Conservation (phyloP, 768 basidiomycete genomes). For the Exidia glandulosa region DNA sequence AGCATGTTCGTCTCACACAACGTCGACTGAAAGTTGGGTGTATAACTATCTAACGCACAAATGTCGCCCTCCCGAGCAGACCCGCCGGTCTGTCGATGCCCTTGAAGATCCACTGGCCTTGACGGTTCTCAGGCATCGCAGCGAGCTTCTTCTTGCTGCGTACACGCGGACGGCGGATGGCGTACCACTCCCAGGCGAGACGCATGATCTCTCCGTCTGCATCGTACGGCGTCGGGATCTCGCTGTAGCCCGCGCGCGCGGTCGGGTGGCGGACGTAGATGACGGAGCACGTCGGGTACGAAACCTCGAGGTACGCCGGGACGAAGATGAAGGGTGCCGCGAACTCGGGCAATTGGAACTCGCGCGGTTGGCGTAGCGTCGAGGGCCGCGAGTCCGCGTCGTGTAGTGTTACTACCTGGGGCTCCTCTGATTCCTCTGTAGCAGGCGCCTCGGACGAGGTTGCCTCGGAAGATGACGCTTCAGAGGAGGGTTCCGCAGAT, state of each 20-base stretch:
- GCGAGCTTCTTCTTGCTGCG: conserved; percentile 52
- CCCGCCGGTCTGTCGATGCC: too few species aligned
- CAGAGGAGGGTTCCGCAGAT: neutral
- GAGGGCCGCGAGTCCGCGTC: neutral
- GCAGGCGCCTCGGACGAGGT: conserved; percentile 8
- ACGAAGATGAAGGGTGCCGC: conserved; percentile 90
- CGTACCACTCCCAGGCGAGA: conserved; percentile 95
- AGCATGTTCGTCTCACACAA: too few species aligned
- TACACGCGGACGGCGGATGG: conserved; percentile 54
- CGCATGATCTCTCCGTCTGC: conserved; percentile 90
- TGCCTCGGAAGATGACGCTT: conserved; percentile 9
- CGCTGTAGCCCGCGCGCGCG: conserved; percentile 89
- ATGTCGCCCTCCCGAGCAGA: too few species aligned
- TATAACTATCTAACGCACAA: too few species aligned
- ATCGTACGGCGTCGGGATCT: conserved; percentile 92
- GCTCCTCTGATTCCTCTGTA: too few species aligned
- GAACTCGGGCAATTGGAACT: conserved; percentile 74
- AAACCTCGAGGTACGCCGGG: conserved; percentile 80
- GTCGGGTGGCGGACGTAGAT: conserved; percentile 94
- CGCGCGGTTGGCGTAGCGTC: neutral
- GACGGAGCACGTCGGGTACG: conserved; percentile 80
- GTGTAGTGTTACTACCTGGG: conserved; percentile 11
- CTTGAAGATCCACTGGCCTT: conserved; percentile 7
- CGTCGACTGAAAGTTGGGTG: too few species aligned
- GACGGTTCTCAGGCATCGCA: conserved; percentile 58